Evolutionary conservation across 2,329 filamentous ascomycete species (phyloP), one percentile per base, ranked within the genome.

Genomic region (Alternaria infectoria): DNA sequence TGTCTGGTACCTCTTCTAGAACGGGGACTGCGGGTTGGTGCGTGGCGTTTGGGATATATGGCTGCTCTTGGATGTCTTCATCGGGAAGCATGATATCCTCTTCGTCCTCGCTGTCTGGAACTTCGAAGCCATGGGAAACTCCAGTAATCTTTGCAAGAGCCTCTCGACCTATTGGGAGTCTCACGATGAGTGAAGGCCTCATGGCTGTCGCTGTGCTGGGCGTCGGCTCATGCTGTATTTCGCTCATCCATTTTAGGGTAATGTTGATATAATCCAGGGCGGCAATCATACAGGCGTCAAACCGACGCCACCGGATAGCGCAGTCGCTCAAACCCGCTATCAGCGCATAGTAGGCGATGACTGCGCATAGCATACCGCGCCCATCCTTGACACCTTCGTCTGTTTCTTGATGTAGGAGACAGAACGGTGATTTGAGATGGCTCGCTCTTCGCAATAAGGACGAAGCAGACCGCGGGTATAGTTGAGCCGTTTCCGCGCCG

Each of bases 381-480:
- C 28, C 21, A 10, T 49, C 30, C 30, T 36, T 30, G 11, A 26
- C 30, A 12, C 45, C 21, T n/a, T 50, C 28, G 10, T 23, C 26
- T 13, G 15, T 30, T 19, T 43, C 21, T 21, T 43, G 45, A 12
- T 57, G 55, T 13, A 57, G 23, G 6, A 57, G 47, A 28, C 55
- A 26, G 26, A 57, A 50, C 1, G 55, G 55, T 3, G 44, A 19
- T 15, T 21, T n/a, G 8, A 57, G 28, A 17, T 57, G 28, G 6
- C 10, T 12, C 19, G 55, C 55, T 13, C 40, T 57, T 6, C 55
- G 44, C 13, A 57, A 6, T 19, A 57, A n/a, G 7, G 55, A 57
- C 4, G 55, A 50, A 2, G 55, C 55, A 15, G 55, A 25, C 9
- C 55, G 55, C n/a, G 55, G 55, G 13, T 49, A 57, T 15, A 36